A percentile compares a stretch with the other conserved stretches of the same genome.
phyloP scores from a whole-genome alignment of 202 grass and related monocot genomes.

The Dendrocalamus latiflorus region DNA sequence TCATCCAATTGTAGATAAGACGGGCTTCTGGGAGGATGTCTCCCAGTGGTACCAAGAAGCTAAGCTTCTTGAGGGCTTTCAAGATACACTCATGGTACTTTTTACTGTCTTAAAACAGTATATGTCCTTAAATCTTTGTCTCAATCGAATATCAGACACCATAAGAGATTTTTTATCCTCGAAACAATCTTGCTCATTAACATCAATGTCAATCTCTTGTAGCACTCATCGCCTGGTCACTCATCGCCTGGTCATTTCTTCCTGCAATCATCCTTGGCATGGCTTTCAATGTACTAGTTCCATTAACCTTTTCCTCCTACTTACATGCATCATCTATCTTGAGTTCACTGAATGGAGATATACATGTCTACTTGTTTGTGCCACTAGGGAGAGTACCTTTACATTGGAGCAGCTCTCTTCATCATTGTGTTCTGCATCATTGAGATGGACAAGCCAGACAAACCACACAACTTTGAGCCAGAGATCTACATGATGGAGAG shows the following conservation, averaged over 20 bases:
- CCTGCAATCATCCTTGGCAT: conserved; percentile 72
- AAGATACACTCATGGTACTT: conserved; percentile 46
- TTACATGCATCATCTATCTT: background rate
- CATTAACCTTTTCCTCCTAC: background rate
- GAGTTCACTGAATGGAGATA: background rate
- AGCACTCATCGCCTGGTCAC: conserved; percentile 82
- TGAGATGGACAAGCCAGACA: conserved; percentile 87
- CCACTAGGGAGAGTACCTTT: conserved; percentile 81
- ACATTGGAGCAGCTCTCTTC: conserved; percentile 78
- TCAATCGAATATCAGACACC: background rate
- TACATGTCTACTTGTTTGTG: conserved; percentile 12
- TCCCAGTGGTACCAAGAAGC: conserved; percentile 69
- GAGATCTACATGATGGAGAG: conserved; percentile 98
- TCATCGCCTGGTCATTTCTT: conserved; percentile 95
- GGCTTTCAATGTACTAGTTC: conserved; percentile 48
- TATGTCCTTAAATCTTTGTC: background rate
- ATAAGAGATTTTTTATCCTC: background rate
- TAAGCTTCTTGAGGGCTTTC: conserved; percentile 79
- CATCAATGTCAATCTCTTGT: conserved; percentile 22
- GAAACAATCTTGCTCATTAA: background rate
- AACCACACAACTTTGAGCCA: conserved; percentile 93
- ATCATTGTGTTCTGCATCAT: conserved; percentile 72
- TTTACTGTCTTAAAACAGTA: background rate
- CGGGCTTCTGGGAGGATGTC: conserved; percentile 62
- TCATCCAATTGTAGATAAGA: conserved; percentile 45